These are phyloP conservation scores for Macrolepiota dolichaula DNA, from an alignment of 768 basidiomycete genomes.

Conservation along the genomic window DNA sequence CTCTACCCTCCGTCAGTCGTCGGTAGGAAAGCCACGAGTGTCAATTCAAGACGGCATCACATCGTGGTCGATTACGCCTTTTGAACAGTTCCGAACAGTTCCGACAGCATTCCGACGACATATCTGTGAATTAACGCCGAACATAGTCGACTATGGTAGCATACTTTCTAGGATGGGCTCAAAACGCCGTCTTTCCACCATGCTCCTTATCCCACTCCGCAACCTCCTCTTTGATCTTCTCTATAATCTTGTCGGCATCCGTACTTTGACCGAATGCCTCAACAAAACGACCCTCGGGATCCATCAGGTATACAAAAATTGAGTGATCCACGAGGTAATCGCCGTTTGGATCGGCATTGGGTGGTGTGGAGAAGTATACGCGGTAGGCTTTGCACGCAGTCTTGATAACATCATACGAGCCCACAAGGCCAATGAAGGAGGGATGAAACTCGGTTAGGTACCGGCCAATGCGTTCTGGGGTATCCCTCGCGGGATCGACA, in stretches of 20 bases:
- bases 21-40: no score
- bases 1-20: no score
- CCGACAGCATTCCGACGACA: no score
- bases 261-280: constrained; percentile 93
- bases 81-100: no score
- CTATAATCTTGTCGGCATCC: constrained; percentile 63
- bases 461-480: constrained; percentile 50
- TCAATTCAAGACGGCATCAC: no score
- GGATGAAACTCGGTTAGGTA: constrained; percentile 90
- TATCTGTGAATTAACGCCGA: no score
- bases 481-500: constrained; percentile 94
- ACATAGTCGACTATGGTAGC: background rate
- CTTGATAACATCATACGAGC: constrained; percentile 80
- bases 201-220: constrained; percentile 39
- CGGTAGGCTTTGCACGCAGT: constrained; percentile 91
- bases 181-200: constrained; percentile 27
- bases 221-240: constrained; percentile 52
- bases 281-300: constrained; percentile 89
- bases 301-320: constrained; percentile 98
- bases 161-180: background rate
- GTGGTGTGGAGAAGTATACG: constrained; percentile 97
- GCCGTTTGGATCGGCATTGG: constrained; percentile 78
- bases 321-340: constrained; percentile 98
- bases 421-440: constrained; percentile 82
- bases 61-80: no score